Evolutionary conservation across 2,329 filamentous ascomycete genomes (phyloP).

Genomic region (Biscogniauxia marginata): DNA sequence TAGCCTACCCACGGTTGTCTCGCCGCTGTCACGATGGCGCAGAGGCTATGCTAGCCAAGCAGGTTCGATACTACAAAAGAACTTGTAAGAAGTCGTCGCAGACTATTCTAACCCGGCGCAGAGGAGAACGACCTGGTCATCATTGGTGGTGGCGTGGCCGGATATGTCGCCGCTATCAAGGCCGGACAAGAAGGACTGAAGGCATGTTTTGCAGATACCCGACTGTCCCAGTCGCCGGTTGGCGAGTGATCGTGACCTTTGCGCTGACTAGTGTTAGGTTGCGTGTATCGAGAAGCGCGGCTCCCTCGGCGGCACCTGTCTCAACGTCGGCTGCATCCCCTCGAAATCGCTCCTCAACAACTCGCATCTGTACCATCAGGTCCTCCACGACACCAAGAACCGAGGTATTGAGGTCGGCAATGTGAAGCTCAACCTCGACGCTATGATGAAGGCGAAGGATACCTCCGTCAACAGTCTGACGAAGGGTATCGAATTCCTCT

Average conservation of each 20-base stretch:
- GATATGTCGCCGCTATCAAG: constrained; percentile 99
- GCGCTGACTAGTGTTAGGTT: too few relatives aligned
- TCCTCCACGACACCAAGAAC: constrained; percentile 94
- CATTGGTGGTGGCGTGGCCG: constrained; percentile 96
- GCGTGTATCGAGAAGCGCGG: constrained; percentile 98
- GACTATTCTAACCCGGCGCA: constrained; percentile 40
- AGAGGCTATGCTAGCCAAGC: constrained; percentile 58
- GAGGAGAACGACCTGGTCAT: constrained; percentile 97
- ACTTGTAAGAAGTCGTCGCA: constrained; percentile 34
- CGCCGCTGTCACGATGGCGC: constrained; percentile 52
- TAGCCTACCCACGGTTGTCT: constrained; percentile 50
- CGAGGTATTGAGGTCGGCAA: constrained; percentile 97
- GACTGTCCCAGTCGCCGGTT: too few relatives aligned
- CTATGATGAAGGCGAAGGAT: constrained; percentile 99
- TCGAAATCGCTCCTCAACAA: constrained; percentile 99
- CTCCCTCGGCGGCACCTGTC: constrained; percentile 88
- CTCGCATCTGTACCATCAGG: constrained; percentile 96
- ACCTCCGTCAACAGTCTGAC: constrained; percentile 84
- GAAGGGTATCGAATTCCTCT: constrained; percentile 95
- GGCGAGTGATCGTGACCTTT: too few relatives aligned
- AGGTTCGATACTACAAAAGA: constrained; percentile 37
- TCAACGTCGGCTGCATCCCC: constrained; percentile 98
- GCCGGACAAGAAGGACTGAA: constrained; percentile 96
- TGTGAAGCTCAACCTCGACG: constrained; percentile 89
- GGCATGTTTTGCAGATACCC: constrained; percentile 49